Conservation (phyloP, 345 rosid genomes). For the Camelina laxa region DNA sequence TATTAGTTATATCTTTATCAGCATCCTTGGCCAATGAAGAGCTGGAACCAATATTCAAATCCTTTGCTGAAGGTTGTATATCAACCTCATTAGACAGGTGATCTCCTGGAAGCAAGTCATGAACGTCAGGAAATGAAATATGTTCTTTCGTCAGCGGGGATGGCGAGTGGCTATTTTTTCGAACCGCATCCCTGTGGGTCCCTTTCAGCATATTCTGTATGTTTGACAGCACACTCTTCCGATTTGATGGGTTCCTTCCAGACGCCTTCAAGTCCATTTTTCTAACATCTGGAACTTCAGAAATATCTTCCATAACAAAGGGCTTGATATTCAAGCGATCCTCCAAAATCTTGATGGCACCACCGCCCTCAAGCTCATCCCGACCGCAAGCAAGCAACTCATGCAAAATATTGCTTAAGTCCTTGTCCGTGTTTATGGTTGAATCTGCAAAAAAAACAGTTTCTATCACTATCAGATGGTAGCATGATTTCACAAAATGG, state of each 20-base stretch:
- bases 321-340: slow-evolving; percentile 69
- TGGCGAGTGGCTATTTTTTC: slow-evolving; percentile 39
- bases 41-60: slow-evolving; percentile 31
- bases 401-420: slow-evolving; percentile 54
- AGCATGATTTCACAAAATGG: slow-evolving; percentile 13
- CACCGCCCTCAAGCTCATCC: slow-evolving; percentile 70
- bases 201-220: slow-evolving; percentile 57
- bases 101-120: slow-evolving; percentile 44
- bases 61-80: slow-evolving; percentile 36
- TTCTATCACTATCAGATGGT: slow-evolving; percentile 34
- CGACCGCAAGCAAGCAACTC: slow-evolving; percentile 54
- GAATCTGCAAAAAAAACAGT: slow-evolving; percentile 48
- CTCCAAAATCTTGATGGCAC: slow-evolving; percentile 56
- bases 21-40: slow-evolving; percentile 44
- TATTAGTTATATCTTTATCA: slow-evolving; percentile 38
- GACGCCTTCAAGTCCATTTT: slow-evolving; percentile 56
- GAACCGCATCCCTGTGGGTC: slow-evolving; percentile 44
- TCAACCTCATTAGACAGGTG: slow-evolving; percentile 48
- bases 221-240: slow-evolving; percentile 55
- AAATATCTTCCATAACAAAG: slow-evolving; percentile 55
- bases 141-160: not conserved
- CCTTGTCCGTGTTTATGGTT: slow-evolving; percentile 49
- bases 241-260: slow-evolving; percentile 47
- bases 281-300: slow-evolving; percentile 58
- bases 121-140: slow-evolving; percentile 45